Percentiles rank a stretch among this genome's conserved stretches.
Conservation (phyloP, 1,284 basidiomycete genomes). For the Leccinum subatratum region DNA sequence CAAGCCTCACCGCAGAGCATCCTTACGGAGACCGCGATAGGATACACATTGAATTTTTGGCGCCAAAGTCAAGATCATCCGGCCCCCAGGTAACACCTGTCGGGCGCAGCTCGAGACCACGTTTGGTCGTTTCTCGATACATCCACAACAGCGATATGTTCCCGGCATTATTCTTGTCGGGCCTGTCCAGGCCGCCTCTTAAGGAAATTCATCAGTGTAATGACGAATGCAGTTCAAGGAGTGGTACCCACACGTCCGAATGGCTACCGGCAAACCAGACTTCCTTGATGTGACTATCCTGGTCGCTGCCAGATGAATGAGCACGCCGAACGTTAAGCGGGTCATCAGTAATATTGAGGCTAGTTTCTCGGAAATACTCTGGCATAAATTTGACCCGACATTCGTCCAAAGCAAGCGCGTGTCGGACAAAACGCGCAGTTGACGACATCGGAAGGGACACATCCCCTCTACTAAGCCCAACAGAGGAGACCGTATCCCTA, state of each 20-base stretch:
- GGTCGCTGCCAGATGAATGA: not conserved
- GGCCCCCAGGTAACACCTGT: conserved; percentile 11
- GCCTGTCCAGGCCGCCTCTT: conserved; percentile 10
- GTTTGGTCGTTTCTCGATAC: conserved; percentile 12
- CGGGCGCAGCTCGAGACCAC: conserved; percentile 12
- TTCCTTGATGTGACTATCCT: conserved; percentile 8
- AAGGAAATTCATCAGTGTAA: not conserved
- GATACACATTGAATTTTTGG: conserved; percentile 19
- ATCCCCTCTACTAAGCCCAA: conserved; percentile 23
- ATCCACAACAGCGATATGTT: conserved; percentile 20
- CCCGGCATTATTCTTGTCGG: conserved; percentile 10
- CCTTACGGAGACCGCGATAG: conserved; percentile 1
- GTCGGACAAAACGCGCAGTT: conserved; percentile 32
- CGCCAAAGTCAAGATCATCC: conserved; percentile 12
- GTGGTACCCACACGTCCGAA: conserved; percentile 23
- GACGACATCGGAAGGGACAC: conserved; percentile 19
- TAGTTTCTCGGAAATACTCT: conserved; percentile 26
- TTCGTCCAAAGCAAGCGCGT: conserved; percentile 37
- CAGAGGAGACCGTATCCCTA: conserved; percentile 39
- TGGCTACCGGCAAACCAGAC: conserved; percentile 25
- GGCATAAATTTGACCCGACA: conserved; percentile 36
- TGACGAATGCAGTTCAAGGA: not conserved
- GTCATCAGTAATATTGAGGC: too few relatives aligned
- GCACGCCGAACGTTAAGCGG: not conserved
- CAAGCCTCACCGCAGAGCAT: conserved; percentile 3